Base-by-base conservation (phyloP, 208 protist species). In the Perkinsela sp. region DNA sequence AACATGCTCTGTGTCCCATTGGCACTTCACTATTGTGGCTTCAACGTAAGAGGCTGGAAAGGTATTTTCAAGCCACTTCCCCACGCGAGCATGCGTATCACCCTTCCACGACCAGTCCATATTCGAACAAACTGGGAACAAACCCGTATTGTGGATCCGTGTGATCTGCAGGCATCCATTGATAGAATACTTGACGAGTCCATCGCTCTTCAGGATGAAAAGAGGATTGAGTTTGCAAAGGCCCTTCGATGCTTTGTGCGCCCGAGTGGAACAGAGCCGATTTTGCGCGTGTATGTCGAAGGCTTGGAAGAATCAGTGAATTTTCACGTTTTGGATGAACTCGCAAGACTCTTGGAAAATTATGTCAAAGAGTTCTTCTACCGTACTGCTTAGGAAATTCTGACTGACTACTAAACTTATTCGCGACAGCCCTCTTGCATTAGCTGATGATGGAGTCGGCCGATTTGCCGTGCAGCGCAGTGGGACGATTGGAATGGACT, bases 261-360 rank as follows among this genome's bases (percentile, higher is more conserved):
- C 0, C 90, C 90, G 0, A 93, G 86, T 32, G 93, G 93, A 15
- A 96, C 93, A 0, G 93, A 96, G 71, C 84, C 93, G 1, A 79
- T 95, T 68, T 88, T 95, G 16, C 77, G 89, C 28, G 78, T 93
- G 13, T 93, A 94, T 72, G 80, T 84, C 0, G 90, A 93, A n/a
- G n/a, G n/a, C n/a, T n/a, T n/a, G n/a, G n/a, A n/a, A n/a, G n/a
- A n/a, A n/a, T n/a, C n/a, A n/a, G n/a, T n/a, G n/a, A n/a, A n/a
- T n/a, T n/a, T n/a, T n/a, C n/a, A n/a, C n/a, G n/a, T n/a, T n/a
- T n/a, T n/a, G n/a, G n/a, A n/a, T n/a, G n/a, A n/a, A n/a, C n/a
- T n/a, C n/a, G n/a, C n/a, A n/a, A n/a, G n/a, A n/a, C n/a, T n/a
- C n/a, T n/a, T n/a, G n/a, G n/a, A n/a, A n/a, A n/a, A n/a, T n/a